A percentile compares a stretch with the other conserved stretches of the same genome.
Conservation (phyloP, 176 grass and related monocot species). For the Dactylis glomerata region DNA sequence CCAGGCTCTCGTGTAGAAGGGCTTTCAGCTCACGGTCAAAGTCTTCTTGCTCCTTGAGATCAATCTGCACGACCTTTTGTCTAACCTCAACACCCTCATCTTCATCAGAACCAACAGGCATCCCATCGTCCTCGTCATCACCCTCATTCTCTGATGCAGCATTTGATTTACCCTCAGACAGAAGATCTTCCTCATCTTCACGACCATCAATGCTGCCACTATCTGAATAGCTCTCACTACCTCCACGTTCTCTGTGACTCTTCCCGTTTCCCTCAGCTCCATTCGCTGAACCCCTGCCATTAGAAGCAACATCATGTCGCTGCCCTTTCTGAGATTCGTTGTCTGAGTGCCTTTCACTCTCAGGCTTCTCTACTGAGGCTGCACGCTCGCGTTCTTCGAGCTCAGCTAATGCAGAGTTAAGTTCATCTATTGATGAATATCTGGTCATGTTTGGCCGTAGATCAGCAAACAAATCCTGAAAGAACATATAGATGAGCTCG, state of each 20-base stretch:
- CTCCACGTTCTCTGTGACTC: constrained; percentile 54
- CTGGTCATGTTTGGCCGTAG: constrained; percentile 82
- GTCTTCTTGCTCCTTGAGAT: constrained; percentile 93
- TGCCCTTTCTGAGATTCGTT: constrained; percentile 56
- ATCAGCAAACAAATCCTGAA: constrained; percentile 86
- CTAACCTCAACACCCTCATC: constrained; percentile 80
- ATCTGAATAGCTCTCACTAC: constrained; percentile 90
- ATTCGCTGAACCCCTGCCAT: constrained; percentile 52
- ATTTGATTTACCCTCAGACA: constrained; percentile 83
- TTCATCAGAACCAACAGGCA: constrained; percentile 80
- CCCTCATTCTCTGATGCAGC: constrained; percentile 80
- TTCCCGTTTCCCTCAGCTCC: constrained; percentile 64
- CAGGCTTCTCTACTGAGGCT: constrained; percentile 47
- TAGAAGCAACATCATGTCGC: constrained; percentile 30
- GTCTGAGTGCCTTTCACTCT: constrained; percentile 66
- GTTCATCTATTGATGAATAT: constrained; percentile 84
- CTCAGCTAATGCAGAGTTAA: constrained; percentile 71
- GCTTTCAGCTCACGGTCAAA: constrained; percentile 91
- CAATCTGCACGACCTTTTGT: constrained; percentile 73
- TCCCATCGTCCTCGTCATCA: constrained; percentile 80
- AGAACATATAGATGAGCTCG: constrained; percentile 26
- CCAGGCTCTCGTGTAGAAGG: constrained; percentile 93
- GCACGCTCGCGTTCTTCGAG: constrained; percentile 79
- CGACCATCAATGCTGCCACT: constrained; percentile 66
- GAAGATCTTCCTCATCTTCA: constrained; percentile 84